Conservation (phyloP, 495 filamentous ascomycete genomes). For the Penicillium salamii region DNA sequence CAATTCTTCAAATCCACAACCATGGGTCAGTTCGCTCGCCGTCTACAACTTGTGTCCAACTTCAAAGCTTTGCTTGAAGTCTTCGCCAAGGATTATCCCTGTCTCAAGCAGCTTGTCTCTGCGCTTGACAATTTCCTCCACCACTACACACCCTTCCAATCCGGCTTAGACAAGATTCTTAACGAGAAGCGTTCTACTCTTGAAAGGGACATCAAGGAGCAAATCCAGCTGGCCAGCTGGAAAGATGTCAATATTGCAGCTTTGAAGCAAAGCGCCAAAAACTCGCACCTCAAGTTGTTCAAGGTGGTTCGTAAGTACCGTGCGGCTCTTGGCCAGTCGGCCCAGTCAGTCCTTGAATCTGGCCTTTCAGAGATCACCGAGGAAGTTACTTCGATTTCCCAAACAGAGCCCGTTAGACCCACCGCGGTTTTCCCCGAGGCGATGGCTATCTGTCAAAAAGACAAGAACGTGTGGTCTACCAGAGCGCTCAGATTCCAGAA, state of each 20-base stretch:
- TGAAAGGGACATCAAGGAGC: conserved; percentile 84
- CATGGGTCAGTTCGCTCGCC: conserved; percentile 73
- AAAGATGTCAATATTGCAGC: conserved; percentile 93
- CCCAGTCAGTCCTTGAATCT: conserved; percentile 59
- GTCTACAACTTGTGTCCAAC: conserved; percentile 68
- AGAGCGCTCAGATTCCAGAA: conserved; percentile 71
- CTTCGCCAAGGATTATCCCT: conserved; percentile 51
- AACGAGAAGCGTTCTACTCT: conserved; percentile 59
- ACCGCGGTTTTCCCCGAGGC: conserved; percentile 36
- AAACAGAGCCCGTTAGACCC: conserved; percentile 11
- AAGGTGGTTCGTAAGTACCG: conserved; percentile 88
- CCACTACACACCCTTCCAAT: conserved; percentile 67
- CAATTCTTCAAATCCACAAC: conserved; percentile 71
- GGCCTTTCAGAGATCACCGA: conserved; percentile 57
- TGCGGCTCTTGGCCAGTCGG: conserved; percentile 66
- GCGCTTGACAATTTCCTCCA: conserved; percentile 74
- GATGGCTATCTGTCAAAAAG: conserved; percentile 51
- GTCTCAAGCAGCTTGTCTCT: conserved; percentile 48
- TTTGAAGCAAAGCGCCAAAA: conserved; percentile 78
- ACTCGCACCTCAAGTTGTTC: conserved; percentile 89
- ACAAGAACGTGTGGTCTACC: conserved; percentile 52
- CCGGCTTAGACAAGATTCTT: conserved; percentile 59
- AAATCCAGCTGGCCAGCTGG: conserved; percentile 88
- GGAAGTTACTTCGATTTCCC: conserved; percentile 16
- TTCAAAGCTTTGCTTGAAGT: conserved; percentile 54